Evolutionary conservation across 257 asterid species (phyloP).

Genomic region (Solanum sejunctum): DNA sequence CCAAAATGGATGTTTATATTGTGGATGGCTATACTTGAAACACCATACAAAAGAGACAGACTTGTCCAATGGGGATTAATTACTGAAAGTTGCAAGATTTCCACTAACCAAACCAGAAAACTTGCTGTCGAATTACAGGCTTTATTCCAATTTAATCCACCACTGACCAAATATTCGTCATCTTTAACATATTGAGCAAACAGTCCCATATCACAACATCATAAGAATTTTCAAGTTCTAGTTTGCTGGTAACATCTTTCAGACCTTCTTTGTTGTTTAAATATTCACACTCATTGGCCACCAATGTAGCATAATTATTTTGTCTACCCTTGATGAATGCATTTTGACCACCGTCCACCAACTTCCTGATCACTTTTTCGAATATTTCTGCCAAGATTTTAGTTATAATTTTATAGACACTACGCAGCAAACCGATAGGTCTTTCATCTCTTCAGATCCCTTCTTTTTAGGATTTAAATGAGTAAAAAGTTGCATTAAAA

Average conservation of each 20-base stretch:
- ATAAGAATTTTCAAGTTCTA: neutral
- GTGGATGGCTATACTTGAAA: neutral
- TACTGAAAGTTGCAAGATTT: neutral
- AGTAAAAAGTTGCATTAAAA: neutral
- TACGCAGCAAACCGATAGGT: neutral
- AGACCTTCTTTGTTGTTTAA: neutral
- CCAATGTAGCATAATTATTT: too few relatives aligned
- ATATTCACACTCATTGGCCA: neutral
- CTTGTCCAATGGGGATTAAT: neutral
- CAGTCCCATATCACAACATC: neutral
- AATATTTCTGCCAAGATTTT: neutral
- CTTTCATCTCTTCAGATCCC: neutral
- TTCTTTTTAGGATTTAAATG: neutral
- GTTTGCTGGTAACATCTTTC: neutral
- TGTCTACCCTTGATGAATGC: neutral
- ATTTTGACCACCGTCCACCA: neutral
- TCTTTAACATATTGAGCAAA: neutral
- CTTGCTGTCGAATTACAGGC: neutral
- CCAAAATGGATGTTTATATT: neutral
- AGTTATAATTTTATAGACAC: neutral
- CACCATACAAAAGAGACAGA: neutral
- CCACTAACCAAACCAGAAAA: neutral
- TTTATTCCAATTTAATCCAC: neutral
- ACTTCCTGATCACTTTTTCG: neutral
- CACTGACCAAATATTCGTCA: neutral